Percentiles rank a stretch among this genome's conserved stretches.
Conservation (phyloP, 2,329 filamentous ascomycete species). For the Aspergillus sp. region DNA sequence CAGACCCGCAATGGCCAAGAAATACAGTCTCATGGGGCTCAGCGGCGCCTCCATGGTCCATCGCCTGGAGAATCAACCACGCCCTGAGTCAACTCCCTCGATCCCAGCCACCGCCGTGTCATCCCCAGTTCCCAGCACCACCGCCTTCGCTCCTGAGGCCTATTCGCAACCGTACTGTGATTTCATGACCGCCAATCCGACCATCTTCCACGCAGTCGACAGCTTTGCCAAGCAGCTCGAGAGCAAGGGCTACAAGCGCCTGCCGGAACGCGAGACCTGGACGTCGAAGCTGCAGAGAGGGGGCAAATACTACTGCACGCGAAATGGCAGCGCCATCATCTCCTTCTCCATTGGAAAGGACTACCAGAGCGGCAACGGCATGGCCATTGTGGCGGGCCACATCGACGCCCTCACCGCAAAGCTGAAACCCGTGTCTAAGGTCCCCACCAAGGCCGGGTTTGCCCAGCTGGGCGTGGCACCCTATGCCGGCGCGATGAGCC, state of each 20-base stretch:
- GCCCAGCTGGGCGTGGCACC: constrained; percentile 87
- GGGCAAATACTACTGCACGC: constrained; percentile 84
- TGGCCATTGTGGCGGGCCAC: constrained; percentile 86
- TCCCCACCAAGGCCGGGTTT: constrained; percentile 82
- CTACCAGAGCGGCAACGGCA: constrained; percentile 81
- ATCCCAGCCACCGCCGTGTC: constrained; percentile 12
- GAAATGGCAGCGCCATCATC: constrained; percentile 82
- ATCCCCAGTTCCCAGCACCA: constrained; percentile 12
- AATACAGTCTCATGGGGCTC: constrained; percentile 22
- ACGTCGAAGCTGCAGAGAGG: constrained; percentile 67
- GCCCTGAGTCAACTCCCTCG: constrained; percentile 22
- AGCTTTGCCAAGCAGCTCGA: constrained; percentile 73
- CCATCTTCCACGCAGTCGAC: constrained; percentile 85
- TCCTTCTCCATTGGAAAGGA: constrained; percentile 79
- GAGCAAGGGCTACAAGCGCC: constrained; percentile 70
- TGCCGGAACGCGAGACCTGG: constrained; percentile 79
- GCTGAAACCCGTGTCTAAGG: constrained; percentile 84
- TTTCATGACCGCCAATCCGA: constrained; percentile 87
- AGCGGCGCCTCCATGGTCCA: constrained; percentile 30
- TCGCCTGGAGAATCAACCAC: constrained; percentile 24
- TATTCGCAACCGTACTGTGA: constrained; percentile 83
- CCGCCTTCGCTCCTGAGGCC: constrained; percentile 47
- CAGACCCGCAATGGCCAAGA: constrained; percentile 31
- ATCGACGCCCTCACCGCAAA: constrained; percentile 89
- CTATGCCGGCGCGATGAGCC: constrained; percentile 83